Percentiles rank a stretch among this genome's conserved stretches.
Evolutionary conservation across 441 rosid genomes (phyloP).

Genomic region (Eutrema salsugineum): DNA sequence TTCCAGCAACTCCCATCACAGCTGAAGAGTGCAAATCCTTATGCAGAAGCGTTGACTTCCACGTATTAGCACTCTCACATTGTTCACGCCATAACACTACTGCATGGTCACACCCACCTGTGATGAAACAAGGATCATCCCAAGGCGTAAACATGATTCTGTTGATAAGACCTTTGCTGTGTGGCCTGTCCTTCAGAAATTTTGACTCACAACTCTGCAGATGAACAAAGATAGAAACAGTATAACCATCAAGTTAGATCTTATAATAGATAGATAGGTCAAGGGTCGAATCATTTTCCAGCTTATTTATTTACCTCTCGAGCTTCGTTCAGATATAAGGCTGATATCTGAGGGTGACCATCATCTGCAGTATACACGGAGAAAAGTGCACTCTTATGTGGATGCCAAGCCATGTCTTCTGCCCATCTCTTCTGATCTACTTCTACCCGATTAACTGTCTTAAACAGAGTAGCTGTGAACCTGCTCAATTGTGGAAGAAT

Average conservation of each 20-base stretch:
- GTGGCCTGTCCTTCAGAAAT: constrained; percentile 73
- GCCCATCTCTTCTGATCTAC: constrained; percentile 81
- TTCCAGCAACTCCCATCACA: constrained; percentile 92
- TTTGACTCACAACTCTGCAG: constrained; percentile 61
- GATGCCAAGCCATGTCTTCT: constrained; percentile 96
- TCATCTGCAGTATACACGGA: constrained; percentile 68
- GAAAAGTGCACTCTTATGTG: constrained; percentile 66
- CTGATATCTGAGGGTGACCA: constrained; percentile 81
- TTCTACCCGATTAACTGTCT: constrained; percentile 52
- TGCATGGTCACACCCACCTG: constrained; percentile 92
- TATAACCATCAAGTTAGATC: constrained; percentile 1
- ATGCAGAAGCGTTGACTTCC: constrained; percentile 73
- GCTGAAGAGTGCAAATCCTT: constrained; percentile 76
- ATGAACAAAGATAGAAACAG: not conserved
- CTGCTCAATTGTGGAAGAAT: constrained; percentile 35
- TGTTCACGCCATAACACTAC: constrained; percentile 77
- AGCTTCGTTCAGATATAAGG: constrained; percentile 57
- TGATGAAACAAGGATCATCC: constrained; percentile 70
- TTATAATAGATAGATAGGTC: constrained; percentile 20
- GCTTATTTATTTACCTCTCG: constrained; percentile 48
- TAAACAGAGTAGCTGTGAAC: constrained; percentile 64
- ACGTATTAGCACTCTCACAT: constrained; percentile 41
- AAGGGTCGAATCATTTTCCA: not conserved
- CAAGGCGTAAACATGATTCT: constrained; percentile 79
- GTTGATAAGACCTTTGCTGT: constrained; percentile 78